phyloP scores from a whole-genome alignment of 2,329 filamentous ascomycete genomes.

The Monilinia polystroma region DNA sequence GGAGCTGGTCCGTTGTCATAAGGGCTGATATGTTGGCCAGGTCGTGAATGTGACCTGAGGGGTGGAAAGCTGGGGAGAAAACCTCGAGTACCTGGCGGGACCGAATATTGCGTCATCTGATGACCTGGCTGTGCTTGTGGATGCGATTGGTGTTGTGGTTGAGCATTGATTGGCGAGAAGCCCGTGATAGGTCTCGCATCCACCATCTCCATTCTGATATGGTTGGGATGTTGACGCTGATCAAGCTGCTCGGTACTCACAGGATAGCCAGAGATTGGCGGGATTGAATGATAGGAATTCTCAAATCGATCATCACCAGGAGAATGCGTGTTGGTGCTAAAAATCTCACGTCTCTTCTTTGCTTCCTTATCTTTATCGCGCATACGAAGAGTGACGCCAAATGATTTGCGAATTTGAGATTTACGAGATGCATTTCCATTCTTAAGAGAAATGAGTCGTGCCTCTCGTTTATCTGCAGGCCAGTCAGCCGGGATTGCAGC shows the following conservation, averaged over 20 bases:
- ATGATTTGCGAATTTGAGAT: slow-evolving; percentile 34
- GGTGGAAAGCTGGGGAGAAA: not conserved
- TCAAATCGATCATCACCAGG: not conserved
- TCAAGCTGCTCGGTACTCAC: not conserved
- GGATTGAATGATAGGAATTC: not conserved
- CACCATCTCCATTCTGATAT: slow-evolving; percentile 14
- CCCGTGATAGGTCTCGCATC: slow-evolving; percentile 18
- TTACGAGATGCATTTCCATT: slow-evolving; percentile 36
- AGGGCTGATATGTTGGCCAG: not conserved
- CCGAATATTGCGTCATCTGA: not conserved
- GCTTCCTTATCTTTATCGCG: slow-evolving; percentile 35
- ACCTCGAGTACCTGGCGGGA: not conserved
- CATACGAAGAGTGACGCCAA: slow-evolving; percentile 37
- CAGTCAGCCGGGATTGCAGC: slow-evolving; percentile 22
- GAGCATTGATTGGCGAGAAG: slow-evolving; percentile 28
- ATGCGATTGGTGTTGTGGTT: not conserved
- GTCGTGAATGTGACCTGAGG: not conserved
- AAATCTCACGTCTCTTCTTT: slow-evolving; percentile 15
- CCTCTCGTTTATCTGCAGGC: slow-evolving; percentile 21
- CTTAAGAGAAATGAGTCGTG: slow-evolving; percentile 30
- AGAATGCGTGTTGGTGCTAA: not conserved
- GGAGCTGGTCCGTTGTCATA: not conserved
- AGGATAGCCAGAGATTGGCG: not conserved
- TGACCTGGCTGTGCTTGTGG: not conserved
- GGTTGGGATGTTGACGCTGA: not conserved